Evolutionary conservation across 2,329 filamentous ascomycete genomes (phyloP).

Genomic region (Pestalotiopsis sp.): DNA sequence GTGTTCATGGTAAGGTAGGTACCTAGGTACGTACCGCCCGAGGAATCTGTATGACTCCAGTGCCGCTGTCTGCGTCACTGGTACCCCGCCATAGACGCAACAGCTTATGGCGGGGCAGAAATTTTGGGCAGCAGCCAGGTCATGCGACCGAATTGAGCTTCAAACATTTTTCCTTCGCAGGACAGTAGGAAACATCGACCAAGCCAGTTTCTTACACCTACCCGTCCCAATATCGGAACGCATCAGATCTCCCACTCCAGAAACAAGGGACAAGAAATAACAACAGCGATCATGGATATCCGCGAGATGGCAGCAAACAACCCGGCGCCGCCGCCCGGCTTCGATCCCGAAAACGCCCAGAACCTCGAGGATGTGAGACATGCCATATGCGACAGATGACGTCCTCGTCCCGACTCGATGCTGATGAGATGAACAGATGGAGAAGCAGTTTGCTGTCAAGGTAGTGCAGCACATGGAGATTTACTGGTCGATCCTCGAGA

Average conservation of each 20-base stretch:
- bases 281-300: constrained; percentile 7
- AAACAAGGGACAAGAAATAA: not conserved
- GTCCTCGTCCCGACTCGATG: too few relatives aligned
- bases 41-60: not conserved
- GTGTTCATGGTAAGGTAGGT: not conserved
- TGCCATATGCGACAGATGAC: not conserved
- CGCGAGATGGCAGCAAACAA: constrained; percentile 12
- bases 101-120: constrained; percentile 6
- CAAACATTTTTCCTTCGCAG: not conserved
- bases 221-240: not conserved
- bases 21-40: too few relatives aligned
- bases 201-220: too few relatives aligned
- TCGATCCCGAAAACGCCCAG: constrained; percentile 13
- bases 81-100: constrained; percentile 6
- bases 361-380: constrained; percentile 13
- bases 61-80: not conserved
- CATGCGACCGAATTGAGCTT: not conserved
- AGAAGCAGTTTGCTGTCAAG: constrained; percentile 99
- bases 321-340: constrained; percentile 10
- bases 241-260: not conserved
- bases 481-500: constrained; percentile 95
- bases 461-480: constrained; percentile 95
- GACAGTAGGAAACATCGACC: not conserved
- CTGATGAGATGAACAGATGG: constrained; percentile 63
- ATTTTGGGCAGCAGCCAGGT: constrained; percentile 1